Conservation (phyloP, 257 asterid genomes). For the Plantago ovata region DNA sequence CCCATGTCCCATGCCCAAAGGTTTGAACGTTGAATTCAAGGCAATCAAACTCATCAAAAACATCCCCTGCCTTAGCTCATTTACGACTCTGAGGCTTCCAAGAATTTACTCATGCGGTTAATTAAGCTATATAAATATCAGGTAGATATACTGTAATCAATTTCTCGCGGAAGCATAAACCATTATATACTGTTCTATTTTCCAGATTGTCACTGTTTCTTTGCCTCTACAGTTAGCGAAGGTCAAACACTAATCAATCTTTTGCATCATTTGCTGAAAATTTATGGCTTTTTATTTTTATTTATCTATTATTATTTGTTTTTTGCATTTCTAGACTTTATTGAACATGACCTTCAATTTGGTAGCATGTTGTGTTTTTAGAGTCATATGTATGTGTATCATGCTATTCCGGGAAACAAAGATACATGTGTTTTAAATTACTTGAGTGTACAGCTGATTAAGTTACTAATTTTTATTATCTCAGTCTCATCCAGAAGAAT, state of each 20-base stretch:
- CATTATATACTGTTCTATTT: neutral
- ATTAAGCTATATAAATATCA: slow-evolving; percentile 5
- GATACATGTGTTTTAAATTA: slow-evolving; percentile 12
- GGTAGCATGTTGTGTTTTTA: neutral
- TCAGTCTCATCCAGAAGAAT: slow-evolving; percentile 92
- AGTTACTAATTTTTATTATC: slow-evolving; percentile 14
- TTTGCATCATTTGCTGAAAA: neutral
- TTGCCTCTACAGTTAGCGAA: too few relatives aligned
- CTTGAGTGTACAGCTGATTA: slow-evolving; percentile 9
- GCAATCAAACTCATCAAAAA: too few relatives aligned
- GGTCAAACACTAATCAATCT: too few relatives aligned
- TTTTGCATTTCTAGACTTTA: slow-evolving; percentile 10
- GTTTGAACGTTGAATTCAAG: too few relatives aligned
- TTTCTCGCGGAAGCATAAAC: slow-evolving; percentile 10
- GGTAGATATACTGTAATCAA: slow-evolving; percentile 7
- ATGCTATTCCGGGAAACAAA: slow-evolving; percentile 17
- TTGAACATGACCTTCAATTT: slow-evolving; percentile 8
- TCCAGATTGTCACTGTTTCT: too few relatives aligned
- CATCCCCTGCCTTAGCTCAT: too few relatives aligned
- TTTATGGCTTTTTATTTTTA: slow-evolving; percentile 5
- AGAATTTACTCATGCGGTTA: neutral
- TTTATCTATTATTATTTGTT: too few relatives aligned
- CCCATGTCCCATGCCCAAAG: too few relatives aligned
- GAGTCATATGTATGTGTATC: slow-evolving; percentile 12
- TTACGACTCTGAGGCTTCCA: too few relatives aligned